Base-by-base conservation (phyloP, 257 asterid genomes). In the Leonotis leonurus region DNA sequence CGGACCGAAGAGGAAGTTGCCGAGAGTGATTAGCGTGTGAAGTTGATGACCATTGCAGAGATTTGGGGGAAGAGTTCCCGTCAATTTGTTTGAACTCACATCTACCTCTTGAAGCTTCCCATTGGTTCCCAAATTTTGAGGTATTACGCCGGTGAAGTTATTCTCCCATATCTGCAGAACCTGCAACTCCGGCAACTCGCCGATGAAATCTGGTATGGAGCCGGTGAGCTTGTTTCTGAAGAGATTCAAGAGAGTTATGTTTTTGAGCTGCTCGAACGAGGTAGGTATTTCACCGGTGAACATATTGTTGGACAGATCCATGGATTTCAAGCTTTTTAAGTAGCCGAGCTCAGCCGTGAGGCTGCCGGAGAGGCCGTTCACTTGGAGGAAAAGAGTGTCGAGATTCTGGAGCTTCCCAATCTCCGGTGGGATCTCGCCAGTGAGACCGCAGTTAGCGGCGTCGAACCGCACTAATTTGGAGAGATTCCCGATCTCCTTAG, bases 91-190 rank as follows among this genome's bases (percentile, higher is more conserved):
- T 1, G 97, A 86, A 45, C 97, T 88, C 1, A 92, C 79, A 64
- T 92, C 98, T 1, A 92, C 74, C 52, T 60, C 79, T 26, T 77
- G 88, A 26, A 92, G 83, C 44, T 76, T 86, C 26, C 97, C 92
- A 12, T 84, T 88, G 3, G 70, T 62, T 11, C 98, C 98, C 44
- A 92, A 72, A 70, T 74, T 81, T 29, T 50, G 82, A 0, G 98
- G 98, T 46, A 92, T 85, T 30, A 86, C 76, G 13, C 97, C 98
- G 16, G 98, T 89, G 80, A 92, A 92, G 37, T 88, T 92, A 71
- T 92, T 92, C 62, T 92, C 98, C 98, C 98, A 92, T 16, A 92
- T 40, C 64, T 92, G 98, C 79, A 92, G 55, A 30, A 92, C 97
- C 68, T 92, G 85, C 27, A 92, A 78, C 67, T 74, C 75, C 32